Evolutionary conservation across 2,329 filamentous ascomycete genomes (phyloP), one percentile per base, ranked within the genome.

Genomic region (Scedosporium aurantiacum): DNA sequence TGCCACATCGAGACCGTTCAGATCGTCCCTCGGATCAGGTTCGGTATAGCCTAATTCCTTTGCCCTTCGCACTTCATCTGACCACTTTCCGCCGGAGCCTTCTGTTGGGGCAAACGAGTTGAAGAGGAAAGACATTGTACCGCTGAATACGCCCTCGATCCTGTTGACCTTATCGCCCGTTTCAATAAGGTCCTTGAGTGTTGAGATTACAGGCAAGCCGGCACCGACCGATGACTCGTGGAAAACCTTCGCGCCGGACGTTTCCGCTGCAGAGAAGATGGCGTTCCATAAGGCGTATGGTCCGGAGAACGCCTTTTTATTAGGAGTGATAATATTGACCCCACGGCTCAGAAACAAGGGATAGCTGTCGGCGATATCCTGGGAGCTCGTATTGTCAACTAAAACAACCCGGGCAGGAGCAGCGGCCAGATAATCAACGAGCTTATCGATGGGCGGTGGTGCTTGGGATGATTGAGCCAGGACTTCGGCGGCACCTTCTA

Each of bases 61-160:
- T 61, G 94, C 94, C 75, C 93, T 91, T 70, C 84, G 86, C 40
- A 99, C 94, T 71, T 96, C 92, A 57, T 88, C 88, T 52, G 90
- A 94, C 88, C 95, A 99, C 70, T 87, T 86, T 60, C 90, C 90
- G 40, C 89, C 89, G 23, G 80, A 78, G 4, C 88, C 88, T 58
- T 85, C 83, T 2, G 87, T 86, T 0, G 94, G 94, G 57, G 92
- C 91, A 73, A 97, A 99, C 23, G 86, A 92, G 80, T 97, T 97
- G 85, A 99, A 97, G 47, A 99, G 81, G 81, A 97, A 99, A 45
- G 90, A 95, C 85, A 99, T 93, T 61, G 94, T 99, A 65, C 94
- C 94, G 64, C 90, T 96, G 77, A 99, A 97, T 59, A 99, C 92
- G 66, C 94, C 94, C 76, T 97, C 93, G 67, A 99, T 95, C 76